Base-by-base conservation (phyloP, 768 basidiomycete genomes). In the Suillus lakei region DNA sequence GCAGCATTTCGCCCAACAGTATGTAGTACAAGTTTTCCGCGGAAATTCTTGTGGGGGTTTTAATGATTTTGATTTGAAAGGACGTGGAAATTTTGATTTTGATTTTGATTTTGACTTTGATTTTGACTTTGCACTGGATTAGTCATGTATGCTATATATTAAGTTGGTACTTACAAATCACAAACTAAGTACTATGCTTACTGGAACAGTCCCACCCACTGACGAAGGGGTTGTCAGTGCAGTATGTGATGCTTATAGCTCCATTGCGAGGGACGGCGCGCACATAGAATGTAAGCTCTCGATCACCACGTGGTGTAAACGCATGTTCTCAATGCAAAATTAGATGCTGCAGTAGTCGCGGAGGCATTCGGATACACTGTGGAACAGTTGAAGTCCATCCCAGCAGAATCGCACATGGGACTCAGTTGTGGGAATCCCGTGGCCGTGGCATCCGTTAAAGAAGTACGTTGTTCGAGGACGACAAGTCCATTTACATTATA, bases 401-500 rank as follows among this genome's bases (percentile, higher is more conserved):
- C 86, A 13, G 72, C 69, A 3, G 78, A 79, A 12, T 74, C 86
- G 1, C 75, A 86, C 62, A 75, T 87, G 72, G 86, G 86, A 18
- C 69, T 86, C 23, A 79, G 84, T 53, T 88, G 87, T 68, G 87
- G 86, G 28, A 87, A 84, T 68, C 86, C 86, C 1, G 76, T 84
- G 2, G 81, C 77, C 9, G 67, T 74, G 9, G 86, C 86, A 0
- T 79, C 72, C 43, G 73, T 88, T 60, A 83, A 81, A 71, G 74
- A 81, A 69, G 87, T 84, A 60, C 0, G 72, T 55, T 50, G 10
- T 63, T 63, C 26, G 23, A 16, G 21, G 58, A 43, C 15, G 58
- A 43, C 15, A 18, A 9, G 50, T 30, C 23, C 13, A 38, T 30
- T 48, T 13, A 23, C 23, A 32, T 13, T 12, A 18, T 34, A 18